A percentile compares a stretch with the other conserved stretches of the same genome.
Evolutionary conservation across 2,329 filamentous ascomycete species (phyloP).

Genomic region (Cryphonectria nitschkei): DNA sequence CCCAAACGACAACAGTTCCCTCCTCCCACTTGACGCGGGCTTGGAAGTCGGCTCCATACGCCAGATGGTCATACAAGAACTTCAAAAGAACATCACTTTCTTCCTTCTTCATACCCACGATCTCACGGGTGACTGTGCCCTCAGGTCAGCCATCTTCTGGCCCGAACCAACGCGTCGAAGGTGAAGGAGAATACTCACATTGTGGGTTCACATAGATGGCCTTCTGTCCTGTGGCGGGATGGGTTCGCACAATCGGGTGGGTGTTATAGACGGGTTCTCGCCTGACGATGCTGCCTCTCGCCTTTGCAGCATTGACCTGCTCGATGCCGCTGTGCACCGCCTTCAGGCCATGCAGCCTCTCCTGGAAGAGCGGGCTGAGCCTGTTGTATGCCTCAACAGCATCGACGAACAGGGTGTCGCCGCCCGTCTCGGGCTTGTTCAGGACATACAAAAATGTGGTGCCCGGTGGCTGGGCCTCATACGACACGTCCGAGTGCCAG

Average conservation of each 20-base stretch:
- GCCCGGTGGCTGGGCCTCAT: conserved; percentile 85
- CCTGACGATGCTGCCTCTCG: conserved; percentile 70
- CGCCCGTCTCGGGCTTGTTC: conserved; percentile 78
- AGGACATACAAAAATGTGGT: conserved; percentile 89
- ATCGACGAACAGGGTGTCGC: conserved; percentile 84
- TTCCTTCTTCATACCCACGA: conserved; percentile 84
- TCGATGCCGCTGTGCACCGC: conserved; percentile 83
- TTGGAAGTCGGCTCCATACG: conserved; percentile 73
- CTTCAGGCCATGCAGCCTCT: conserved; percentile 78
- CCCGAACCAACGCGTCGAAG: background rate
- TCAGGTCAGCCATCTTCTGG: conserved; percentile 29
- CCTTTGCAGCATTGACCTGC: conserved; percentile 72
- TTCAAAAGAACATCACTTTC: conserved; percentile 79
- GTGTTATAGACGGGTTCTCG: conserved; percentile 75
- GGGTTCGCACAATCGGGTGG: conserved; percentile 80
- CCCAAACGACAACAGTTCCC: conserved; percentile 85
- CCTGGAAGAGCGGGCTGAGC: conserved; percentile 76
- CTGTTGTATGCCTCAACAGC: conserved; percentile 80
- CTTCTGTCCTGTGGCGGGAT: conserved; percentile 83
- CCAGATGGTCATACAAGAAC: conserved; percentile 77
- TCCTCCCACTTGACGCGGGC: conserved; percentile 76
- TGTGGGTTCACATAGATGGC: conserved; percentile 82
- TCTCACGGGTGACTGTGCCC: conserved; percentile 71
- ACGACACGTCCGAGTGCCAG: conserved; percentile 89
- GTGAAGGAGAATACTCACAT: conserved; percentile 56